phyloP scores from a whole-genome alignment of 805 yeast species.

The Schwanniomyces sp. region DNA sequence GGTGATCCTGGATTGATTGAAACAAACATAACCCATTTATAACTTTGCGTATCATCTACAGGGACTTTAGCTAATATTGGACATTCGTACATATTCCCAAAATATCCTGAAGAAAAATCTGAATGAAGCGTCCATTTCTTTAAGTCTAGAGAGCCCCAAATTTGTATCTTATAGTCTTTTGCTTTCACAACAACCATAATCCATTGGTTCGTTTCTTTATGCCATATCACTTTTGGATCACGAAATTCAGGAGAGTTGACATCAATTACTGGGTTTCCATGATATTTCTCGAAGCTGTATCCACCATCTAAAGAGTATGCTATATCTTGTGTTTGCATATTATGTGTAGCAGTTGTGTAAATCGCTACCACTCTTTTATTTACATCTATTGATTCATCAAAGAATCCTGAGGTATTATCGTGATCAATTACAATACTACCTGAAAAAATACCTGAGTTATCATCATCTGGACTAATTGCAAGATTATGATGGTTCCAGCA shows the following conservation, averaged over 20 bases:
- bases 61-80: slow-evolving; percentile 36
- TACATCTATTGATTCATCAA: slow-evolving; percentile 19
- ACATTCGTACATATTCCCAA: slow-evolving; percentile 42
- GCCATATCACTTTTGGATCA: slow-evolving; percentile 37
- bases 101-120: slow-evolving; percentile 22
- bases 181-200: slow-evolving; percentile 26
- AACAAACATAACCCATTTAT: slow-evolving; percentile 37
- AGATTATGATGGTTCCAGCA: slow-evolving; percentile 31
- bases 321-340: slow-evolving; percentile 28
- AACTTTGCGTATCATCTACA: slow-evolving; percentile 12
- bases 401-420: slow-evolving; percentile 37
- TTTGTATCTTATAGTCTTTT: slow-evolving; percentile 24
- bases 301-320: slow-evolving; percentile 39
- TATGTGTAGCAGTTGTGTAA: slow-evolving; percentile 26
- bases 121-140: slow-evolving; percentile 25
- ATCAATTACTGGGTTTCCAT: slow-evolving; percentile 29
- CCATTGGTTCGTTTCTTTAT: slow-evolving; percentile 26
- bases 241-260: slow-evolving; percentile 27
- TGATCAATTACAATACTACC: slow-evolving; percentile 37
- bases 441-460: slow-evolving; percentile 31
- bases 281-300: slow-evolving; percentile 25
- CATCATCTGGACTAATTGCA: slow-evolving; percentile 26
- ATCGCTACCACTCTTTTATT: slow-evolving; percentile 35
- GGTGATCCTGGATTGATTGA: slow-evolving; percentile 47
- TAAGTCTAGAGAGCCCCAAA: slow-evolving; percentile 24